Evolutionary conservation across 164 flowering plant species (phyloP).

Genomic region (Santalum album): DNA sequence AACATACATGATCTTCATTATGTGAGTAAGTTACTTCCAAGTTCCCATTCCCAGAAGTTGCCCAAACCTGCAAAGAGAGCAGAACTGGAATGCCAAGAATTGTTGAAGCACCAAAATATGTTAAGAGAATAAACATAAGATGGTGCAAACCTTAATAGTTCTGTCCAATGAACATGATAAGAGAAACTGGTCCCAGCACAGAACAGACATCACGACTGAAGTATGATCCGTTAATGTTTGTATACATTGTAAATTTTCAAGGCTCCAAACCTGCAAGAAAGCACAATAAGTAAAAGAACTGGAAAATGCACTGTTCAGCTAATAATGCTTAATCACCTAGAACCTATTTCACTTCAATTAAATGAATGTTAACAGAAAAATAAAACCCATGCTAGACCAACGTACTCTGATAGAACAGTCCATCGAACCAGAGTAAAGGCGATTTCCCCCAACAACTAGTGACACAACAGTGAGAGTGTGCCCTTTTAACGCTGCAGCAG

Average conservation of each 20-base stretch:
- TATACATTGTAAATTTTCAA: constrained; percentile 70
- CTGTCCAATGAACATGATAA: constrained; percentile 79
- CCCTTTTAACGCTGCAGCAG: constrained; percentile 67
- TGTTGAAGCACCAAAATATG: not conserved
- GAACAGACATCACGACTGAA: constrained; percentile 81
- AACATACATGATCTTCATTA: constrained; percentile 74
- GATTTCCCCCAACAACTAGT: constrained; percentile 75
- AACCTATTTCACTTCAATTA: too few species aligned
- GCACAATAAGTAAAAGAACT: not conserved
- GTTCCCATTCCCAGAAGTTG: constrained; percentile 60
- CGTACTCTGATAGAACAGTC: constrained; percentile 75
- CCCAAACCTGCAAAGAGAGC: constrained; percentile 70
- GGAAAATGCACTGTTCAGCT: not conserved
- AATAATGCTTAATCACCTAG: too few species aligned
- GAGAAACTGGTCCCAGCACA: constrained; percentile 93
- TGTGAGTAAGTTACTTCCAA: constrained; percentile 90
- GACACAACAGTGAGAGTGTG: constrained; percentile 69
- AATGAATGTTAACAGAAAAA: too few species aligned
- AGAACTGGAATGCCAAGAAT: not conserved
- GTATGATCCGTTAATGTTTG: constrained; percentile 73
- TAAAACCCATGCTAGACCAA: constrained; percentile 2
- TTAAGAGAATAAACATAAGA: not conserved
- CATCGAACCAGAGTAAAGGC: constrained; percentile 93
- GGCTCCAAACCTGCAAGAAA: constrained; percentile 73
- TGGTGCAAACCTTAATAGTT: constrained; percentile 61